Evolutionary conservation across 1,139 yeast species (phyloP).

Genomic region (Schizosaccharomyces versatilis): DNA sequence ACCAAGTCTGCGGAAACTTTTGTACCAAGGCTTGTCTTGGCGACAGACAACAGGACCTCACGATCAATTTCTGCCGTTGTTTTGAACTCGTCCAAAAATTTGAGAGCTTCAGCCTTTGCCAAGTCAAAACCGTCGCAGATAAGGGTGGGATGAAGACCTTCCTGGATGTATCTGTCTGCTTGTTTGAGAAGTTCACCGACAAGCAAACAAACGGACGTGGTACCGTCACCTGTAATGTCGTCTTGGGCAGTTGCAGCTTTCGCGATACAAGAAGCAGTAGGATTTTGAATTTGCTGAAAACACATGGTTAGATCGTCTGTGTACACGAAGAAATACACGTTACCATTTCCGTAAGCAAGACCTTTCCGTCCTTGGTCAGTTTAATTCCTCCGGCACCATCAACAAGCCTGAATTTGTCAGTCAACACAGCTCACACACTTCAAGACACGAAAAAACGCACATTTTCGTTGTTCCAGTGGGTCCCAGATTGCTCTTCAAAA

Average conservation of each 20-base stretch:
- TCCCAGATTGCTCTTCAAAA: constrained; percentile 73
- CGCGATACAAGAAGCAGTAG: constrained; percentile 93
- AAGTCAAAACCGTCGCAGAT: constrained; percentile 85
- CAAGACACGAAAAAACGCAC: constrained; percentile 16
- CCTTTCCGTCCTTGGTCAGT: constrained; percentile 93
- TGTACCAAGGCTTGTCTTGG: constrained; percentile 70
- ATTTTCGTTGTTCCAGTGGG: constrained; percentile 94
- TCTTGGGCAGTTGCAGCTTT: constrained; percentile 92
- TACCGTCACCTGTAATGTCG: constrained; percentile 96
- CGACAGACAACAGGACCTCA: constrained; percentile 74
- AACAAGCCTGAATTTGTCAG: constrained; percentile 28
- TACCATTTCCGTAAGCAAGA: constrained; percentile 65
- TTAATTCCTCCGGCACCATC: constrained; percentile 93
- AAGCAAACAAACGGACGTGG: constrained; percentile 84
- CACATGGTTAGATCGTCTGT: background rate
- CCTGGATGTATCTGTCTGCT: constrained; percentile 76
- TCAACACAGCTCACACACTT: background rate
- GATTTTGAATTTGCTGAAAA: constrained; percentile 68
- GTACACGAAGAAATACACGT: background rate
- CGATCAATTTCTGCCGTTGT: constrained; percentile 35
- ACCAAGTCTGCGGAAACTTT: constrained; percentile 60
- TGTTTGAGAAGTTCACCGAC: constrained; percentile 90
- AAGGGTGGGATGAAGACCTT: constrained; percentile 90
- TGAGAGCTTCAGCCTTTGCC: constrained; percentile 54
- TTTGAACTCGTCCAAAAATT: constrained; percentile 41